Conservation (phyloP, 2,329 filamentous ascomycete species). For the Hypoxylon rubiginosum region DNA sequence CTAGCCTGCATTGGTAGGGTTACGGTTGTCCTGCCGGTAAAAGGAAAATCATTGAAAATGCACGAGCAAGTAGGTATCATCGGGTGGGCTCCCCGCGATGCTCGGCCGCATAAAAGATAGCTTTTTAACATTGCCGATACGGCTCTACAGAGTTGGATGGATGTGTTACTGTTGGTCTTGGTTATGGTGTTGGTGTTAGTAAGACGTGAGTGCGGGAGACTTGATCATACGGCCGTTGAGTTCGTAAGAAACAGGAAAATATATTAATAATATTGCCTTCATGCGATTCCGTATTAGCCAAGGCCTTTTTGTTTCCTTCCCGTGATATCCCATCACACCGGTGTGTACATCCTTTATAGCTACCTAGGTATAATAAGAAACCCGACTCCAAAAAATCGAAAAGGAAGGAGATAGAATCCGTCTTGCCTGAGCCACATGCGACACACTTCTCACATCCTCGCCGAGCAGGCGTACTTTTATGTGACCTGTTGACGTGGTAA, state of each 20-base stretch:
- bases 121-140: constrained; percentile 4
- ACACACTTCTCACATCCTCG: constrained; percentile 2
- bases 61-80: constrained; percentile 3
- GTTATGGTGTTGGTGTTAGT: not conserved
- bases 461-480: constrained; percentile 14
- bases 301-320: constrained; percentile 14
- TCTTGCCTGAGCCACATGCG: constrained; percentile 13
- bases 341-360: constrained; percentile 31
- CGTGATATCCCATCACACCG: constrained; percentile 13
- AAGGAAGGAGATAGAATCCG: constrained; percentile 20
- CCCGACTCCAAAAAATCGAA: constrained; percentile 19
- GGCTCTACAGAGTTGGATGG: not conserved
- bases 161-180: not conserved
- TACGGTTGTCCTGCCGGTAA: constrained; percentile 9
- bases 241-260: constrained; percentile 16
- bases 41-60: not conserved
- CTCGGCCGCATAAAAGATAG: constrained; percentile 3
- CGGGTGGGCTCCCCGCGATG: constrained; percentile 3
- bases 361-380: constrained; percentile 21
- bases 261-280: constrained; percentile 29
- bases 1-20: constrained; percentile 9
- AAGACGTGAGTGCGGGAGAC: constrained; percentile 7
- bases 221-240: constrained; percentile 18
- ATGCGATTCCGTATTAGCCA: constrained; percentile 22
- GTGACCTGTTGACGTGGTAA: constrained; percentile 15